A percentile compares a stretch with the other conserved stretches of the same genome.
Evolutionary conservation across 2,329 filamentous ascomycete species (phyloP).

Genomic region (Dissoconium aciculare): DNA sequence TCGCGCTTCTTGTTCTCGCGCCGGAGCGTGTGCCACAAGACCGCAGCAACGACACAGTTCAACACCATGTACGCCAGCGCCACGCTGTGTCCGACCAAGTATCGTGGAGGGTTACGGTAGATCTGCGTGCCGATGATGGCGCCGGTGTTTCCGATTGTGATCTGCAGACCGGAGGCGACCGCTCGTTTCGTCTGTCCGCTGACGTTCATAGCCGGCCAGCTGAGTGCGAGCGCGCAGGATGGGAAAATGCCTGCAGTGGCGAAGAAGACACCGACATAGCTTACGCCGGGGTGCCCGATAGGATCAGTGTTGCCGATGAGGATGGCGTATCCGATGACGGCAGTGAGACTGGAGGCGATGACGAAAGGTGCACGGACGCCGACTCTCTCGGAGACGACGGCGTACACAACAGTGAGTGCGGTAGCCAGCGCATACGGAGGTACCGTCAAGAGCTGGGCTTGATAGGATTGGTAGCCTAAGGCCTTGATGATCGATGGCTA

Average conservation of each 20-base stretch:
- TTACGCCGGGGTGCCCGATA: conserved; percentile 28
- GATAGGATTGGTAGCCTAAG: conserved; percentile 26
- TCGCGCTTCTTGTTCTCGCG: conserved; percentile 44
- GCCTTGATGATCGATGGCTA: conserved; percentile 49
- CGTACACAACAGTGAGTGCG: conserved; percentile 42
- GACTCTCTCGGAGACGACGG: conserved; percentile 44
- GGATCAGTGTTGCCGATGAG: conserved; percentile 22
- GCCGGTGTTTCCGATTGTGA: conserved; percentile 54
- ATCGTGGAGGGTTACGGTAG: conserved; percentile 48
- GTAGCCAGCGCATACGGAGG: conserved; percentile 32
- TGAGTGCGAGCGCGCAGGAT: conserved; percentile 46
- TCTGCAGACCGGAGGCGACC: conserved; percentile 55
- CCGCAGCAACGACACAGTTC: conserved; percentile 40
- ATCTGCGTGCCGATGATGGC: conserved; percentile 56
- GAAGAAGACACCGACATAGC: conserved; percentile 29
- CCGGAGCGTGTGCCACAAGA: conserved; percentile 40
- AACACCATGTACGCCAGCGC: conserved; percentile 48
- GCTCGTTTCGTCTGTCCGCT: conserved; percentile 52
- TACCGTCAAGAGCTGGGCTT: conserved; percentile 27
- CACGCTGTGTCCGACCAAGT: conserved; percentile 51
- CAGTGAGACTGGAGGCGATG: conserved; percentile 31
- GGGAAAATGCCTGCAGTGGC: conserved; percentile 49
- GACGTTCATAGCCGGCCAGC: conserved; percentile 59
- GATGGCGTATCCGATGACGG: conserved; percentile 28
- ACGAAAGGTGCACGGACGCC: conserved; percentile 49